Evolutionary conservation across 2,329 filamentous ascomycete species (phyloP).

Genomic region (Xylariaceae sp.): DNA sequence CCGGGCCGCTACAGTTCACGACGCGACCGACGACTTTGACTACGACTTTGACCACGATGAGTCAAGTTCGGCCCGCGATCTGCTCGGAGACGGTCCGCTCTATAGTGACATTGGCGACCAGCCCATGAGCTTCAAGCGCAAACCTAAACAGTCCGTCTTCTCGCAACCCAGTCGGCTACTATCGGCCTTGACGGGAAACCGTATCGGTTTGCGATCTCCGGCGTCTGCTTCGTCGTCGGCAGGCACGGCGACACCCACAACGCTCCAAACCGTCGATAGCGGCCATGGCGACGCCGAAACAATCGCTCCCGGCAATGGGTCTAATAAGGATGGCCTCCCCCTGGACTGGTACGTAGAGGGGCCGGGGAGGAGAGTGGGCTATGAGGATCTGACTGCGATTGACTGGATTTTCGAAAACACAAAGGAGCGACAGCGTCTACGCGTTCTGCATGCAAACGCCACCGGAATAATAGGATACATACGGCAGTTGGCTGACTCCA

Average conservation of each 20-base stretch:
- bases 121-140: conserved; percentile 66
- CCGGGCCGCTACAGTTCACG: conserved; percentile 30
- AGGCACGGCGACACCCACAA: conserved; percentile 25
- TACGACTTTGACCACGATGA: conserved; percentile 24
- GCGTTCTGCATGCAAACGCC: conserved; percentile 65
- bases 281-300: conserved; percentile 17
- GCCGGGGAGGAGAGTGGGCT: conserved; percentile 82
- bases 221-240: conserved; percentile 12
- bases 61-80: conserved; percentile 27
- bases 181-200: conserved; percentile 41
- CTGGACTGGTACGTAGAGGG: conserved; percentile 88
- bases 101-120: conserved; percentile 41
- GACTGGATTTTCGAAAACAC: conserved; percentile 99
- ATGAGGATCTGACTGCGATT: conserved; percentile 94
- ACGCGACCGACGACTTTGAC: conserved; percentile 29
- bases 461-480: conserved; percentile 67
- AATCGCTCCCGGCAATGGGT: conserved; percentile 11
- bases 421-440: conserved; percentile 83
- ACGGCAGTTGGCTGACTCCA: conserved; percentile 70
- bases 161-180: conserved; percentile 45
- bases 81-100: conserved; percentile 54
- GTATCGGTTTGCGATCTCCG: conserved; percentile 23
- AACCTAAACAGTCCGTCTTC: conserved; percentile 47
- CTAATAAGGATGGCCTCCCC: conserved; percentile 43
- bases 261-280: conserved; percentile 20